Evolutionary conservation across 805 yeast genomes (phyloP), one percentile per base, ranked within the genome.

Genomic region (Cyberlindnera euphorbiae): DNA sequence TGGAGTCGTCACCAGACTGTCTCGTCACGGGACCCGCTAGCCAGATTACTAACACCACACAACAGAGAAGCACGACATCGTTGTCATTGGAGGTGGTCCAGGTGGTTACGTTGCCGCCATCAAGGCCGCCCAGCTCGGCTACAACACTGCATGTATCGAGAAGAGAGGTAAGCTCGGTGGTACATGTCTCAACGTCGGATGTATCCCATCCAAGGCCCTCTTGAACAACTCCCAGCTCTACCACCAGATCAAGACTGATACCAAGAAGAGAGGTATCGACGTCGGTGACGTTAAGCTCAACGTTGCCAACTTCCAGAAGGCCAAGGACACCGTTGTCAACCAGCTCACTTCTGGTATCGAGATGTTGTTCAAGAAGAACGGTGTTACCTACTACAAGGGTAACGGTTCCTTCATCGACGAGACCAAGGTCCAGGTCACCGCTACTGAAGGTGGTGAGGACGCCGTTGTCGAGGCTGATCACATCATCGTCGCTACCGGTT

Each of bases 31-130:
- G n/a, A n/a, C n/a, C n/a, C n/a, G n/a, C n/a, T n/a, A n/a, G n/a
- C n/a, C n/a, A n/a, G 32, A 32, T 35, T 38, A 25, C 7, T 8
- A 13, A 29, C 17, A 15, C 7, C 14, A 9, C 18, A 42, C 42
- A 19, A 19, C 47, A 42, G 53, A 51, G 53, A 80, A 81, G 58
- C 93, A 86, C 60, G 97, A 93, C 57, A 77, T 93, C 37, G 95
- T 90, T 37, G 86, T 93, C 53, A 83, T 93, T 58, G 99, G 99
- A 52, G 97, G 97, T 55, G 99, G 99, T 41, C 99, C 99, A 51
- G 99, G 97, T 64, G 99, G 99, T 45, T 93, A 93, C 63, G 93
- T 93, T 53, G 97, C 97, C 38, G 98, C 99, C 56, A 93, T 93
- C 64, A 90, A 87, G 66, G 96, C 96, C 42, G 98, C 98, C 33